Evolutionary conservation across 2,329 filamentous ascomycete genomes (phyloP), one percentile per base, ranked within the genome.

Genomic region (Nemania sp.): DNA sequence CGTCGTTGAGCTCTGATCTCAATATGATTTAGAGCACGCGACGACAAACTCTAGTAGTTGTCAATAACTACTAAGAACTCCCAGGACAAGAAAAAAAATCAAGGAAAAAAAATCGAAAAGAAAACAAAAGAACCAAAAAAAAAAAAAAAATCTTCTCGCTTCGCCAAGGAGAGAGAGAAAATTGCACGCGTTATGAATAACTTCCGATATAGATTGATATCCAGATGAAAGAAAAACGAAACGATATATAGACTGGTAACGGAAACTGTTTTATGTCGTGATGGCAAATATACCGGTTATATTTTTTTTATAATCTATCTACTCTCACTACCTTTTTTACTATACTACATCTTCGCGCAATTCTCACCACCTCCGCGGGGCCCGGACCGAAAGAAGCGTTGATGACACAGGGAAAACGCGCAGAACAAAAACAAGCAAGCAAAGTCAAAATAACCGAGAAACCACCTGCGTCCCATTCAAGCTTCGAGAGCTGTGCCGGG

Each of bases 21-120:
- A 69, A 79, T 57, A 81, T 83, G 79, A 82, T 81, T 66, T 81
- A 71, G 75, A 54, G 37, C n/a, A n/a, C n/a, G n/a, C n/a, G 21
- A 49, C 12, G 37, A 51, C n/a, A 40, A 50, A 18, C 18, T 54
- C n/a, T 40, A 21, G 17, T 20, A 46, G 47, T 39, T 35, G 52
- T 12, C 37, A 25, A 54, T 42, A 35, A 25, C 21, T 59, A 51
- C n/a, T n/a, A n/a, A n/a, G 45, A 21, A 59, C 34, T 40, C 13
- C 34, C 25, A 7, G 25, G 4, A 29, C 25, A 7, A 29, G 7
- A 29, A 29, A 29, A 29, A 29, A 29, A 51, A 49, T n/a, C 18
- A 40, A 18, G 7, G 17, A 39, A 25, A 37, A 42, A 52, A 54
- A 54, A 34, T n/a, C n/a, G n/a, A n/a, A n/a, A n/a, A n/a, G n/a